Evolutionary conservation across 2,329 filamentous ascomycete genomes (phyloP), one percentile per base, ranked within the genome.

Genomic region (Cladophialophora psammophila): DNA sequence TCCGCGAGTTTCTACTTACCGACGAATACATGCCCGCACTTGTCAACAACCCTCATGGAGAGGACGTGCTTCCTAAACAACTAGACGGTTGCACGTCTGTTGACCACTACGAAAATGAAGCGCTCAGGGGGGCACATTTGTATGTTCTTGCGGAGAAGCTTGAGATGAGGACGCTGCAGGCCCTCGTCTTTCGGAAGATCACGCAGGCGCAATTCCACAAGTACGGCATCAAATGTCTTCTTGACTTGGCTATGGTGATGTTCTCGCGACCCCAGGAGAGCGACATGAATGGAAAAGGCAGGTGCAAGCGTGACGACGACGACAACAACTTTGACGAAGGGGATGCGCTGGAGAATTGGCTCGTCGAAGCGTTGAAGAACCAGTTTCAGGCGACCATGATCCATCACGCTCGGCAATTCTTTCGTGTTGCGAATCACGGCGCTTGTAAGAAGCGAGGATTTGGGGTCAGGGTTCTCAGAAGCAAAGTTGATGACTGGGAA

Each of bases 11-110:
- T 54, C 52, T 72, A 2, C 38, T 70, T 12, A 60, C 48, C 18
- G 58, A 66, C 13, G 71, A 71, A 55, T 72, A 72, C 61, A 55
- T 66, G 31, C 71, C 71, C 8, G 56, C 60, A 8, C 52, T 69
- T 8, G 26, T 70, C 9, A 59, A 56, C 26, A 63, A 65, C 45
- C 63, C 52, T 5, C 45, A 31, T 1, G 66, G 64, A 26, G 34
- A 57, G 5, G 20, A 61, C 20, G n/a, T 20, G 8, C 15, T 68
- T 26, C 60, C 64, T 5, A 68, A 70, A 36, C 62, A 54, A n/a
- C 58, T 70, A 9, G 67, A 66, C 35, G 67, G 61, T 3, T 45
- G 62, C n/a, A 35, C 42, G 2, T 59, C 45, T 5, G 20, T 31
- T 12, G 57, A 62, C 3, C 62, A 69, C 15, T 72, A 72, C 50